Evolutionary conservation across 2,329 filamentous ascomycete species (phyloP).

Genomic region (Chaetomiaceae sp.): DNA sequence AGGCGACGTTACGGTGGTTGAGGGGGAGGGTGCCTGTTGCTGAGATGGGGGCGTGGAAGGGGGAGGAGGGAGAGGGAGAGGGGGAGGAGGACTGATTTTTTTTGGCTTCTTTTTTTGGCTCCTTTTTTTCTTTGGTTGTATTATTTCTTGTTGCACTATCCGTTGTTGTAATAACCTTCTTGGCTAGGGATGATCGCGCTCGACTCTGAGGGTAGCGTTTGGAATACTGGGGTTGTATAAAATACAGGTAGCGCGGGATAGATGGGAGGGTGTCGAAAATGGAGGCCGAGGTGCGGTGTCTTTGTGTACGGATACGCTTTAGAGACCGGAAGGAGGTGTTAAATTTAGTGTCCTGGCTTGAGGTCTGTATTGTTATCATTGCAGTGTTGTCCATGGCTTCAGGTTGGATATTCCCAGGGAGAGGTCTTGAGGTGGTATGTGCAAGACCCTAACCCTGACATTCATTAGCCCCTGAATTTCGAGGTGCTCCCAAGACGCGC

Average conservation of each 20-base stretch:
- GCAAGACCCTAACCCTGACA: slow-evolving; percentile 7
- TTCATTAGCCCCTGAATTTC: not conserved
- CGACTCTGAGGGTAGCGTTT: not conserved
- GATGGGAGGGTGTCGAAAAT: no score
- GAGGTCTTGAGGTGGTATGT: not conserved
- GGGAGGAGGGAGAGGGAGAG: slow-evolving; percentile 38
- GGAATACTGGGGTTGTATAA: not conserved
- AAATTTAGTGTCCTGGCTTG: no score
- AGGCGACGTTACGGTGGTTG: slow-evolving; percentile 76
- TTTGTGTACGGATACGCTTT: no score
- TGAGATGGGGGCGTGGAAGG: slow-evolving; percentile 54
- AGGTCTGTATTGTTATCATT: no score
- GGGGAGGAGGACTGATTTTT: slow-evolving; percentile 26
- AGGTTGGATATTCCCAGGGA: not conserved
- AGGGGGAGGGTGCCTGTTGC: slow-evolving; percentile 66
- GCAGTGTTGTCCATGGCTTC: no score
- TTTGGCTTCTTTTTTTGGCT: not conserved
- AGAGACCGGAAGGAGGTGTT: no score
- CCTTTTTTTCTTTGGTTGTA: not conserved
- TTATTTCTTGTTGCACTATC: not conserved
- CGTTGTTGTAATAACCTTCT: no score
- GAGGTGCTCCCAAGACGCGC: not conserved
- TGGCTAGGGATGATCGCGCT: no score
- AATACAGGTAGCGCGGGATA: no score
- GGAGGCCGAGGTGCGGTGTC: no score